phyloP scores from a whole-genome alignment of 2,329 filamentous ascomycete genomes.

The Periconia sp. region DNA sequence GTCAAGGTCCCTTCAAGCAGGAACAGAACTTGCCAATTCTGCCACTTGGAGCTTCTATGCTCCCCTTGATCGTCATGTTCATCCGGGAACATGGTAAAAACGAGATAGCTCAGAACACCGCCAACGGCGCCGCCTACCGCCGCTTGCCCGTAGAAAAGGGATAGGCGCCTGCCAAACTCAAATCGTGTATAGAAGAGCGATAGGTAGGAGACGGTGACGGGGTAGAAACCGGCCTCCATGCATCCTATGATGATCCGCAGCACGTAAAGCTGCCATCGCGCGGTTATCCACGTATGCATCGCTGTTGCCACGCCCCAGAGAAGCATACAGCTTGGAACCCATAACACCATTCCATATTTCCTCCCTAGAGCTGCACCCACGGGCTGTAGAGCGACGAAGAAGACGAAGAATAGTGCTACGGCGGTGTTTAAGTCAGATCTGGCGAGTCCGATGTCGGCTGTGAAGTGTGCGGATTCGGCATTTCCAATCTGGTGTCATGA shows the following conservation, averaged over 20 bases:
- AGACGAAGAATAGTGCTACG: slow-evolving; percentile 60
- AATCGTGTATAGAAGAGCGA: slow-evolving; percentile 61
- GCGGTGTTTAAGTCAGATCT: slow-evolving; percentile 58
- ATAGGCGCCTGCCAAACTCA: slow-evolving; percentile 58
- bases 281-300: slow-evolving; percentile 50
- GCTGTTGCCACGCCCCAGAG: slow-evolving; percentile 55
- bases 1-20: slow-evolving; percentile 53
- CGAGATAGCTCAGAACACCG: slow-evolving; percentile 55
- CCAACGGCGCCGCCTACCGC: slow-evolving; percentile 59
- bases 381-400: slow-evolving; percentile 61
- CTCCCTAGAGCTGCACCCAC: slow-evolving; percentile 59
- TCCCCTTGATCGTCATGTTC: slow-evolving; percentile 13
- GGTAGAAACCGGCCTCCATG: slow-evolving; percentile 61
- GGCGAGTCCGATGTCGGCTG: slow-evolving; percentile 55
- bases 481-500: slow-evolving; percentile 50
- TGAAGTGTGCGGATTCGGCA: slow-evolving; percentile 62
- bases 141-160: slow-evolving; percentile 60
- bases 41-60: slow-evolving; percentile 35
- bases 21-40: slow-evolving; percentile 55
- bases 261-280: slow-evolving; percentile 51
- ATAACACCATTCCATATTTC: slow-evolving; percentile 57
- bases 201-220: slow-evolving; percentile 60
- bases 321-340: slow-evolving; percentile 61
- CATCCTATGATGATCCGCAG: slow-evolving; percentile 51
- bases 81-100: slow-evolving; percentile 48